Evolutionary conservation across 441 rosid genomes (phyloP).

Genomic region (Syzygium syzygioides): DNA sequence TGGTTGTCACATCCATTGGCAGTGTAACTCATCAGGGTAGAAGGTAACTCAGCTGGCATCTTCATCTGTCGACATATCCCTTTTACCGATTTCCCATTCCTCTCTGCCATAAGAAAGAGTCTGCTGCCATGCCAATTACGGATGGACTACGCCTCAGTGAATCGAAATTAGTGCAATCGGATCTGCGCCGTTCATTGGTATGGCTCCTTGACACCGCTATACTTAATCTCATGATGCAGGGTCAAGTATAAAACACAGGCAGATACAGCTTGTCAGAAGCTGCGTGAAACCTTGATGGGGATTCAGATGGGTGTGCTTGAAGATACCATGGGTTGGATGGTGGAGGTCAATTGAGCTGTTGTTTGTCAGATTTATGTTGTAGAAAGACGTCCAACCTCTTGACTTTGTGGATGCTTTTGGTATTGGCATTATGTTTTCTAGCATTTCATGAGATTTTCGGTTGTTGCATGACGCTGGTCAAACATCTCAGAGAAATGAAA

Average conservation of each 20-base stretch:
- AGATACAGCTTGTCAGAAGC: background rate
- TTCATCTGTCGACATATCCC: background rate
- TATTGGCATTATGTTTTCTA: background rate
- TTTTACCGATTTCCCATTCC: background rate
- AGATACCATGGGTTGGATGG: constrained; percentile 17
- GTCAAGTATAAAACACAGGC: background rate
- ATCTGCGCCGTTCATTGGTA: background rate
- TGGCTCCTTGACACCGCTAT: background rate
- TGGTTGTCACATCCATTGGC: constrained; percentile 14
- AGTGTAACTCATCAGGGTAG: constrained; percentile 6
- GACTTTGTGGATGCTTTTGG: background rate
- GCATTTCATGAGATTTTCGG: background rate
- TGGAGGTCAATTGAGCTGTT: background rate
- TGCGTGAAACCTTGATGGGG: background rate
- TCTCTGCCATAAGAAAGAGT: background rate
- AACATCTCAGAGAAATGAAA: background rate
- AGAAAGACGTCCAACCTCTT: background rate
- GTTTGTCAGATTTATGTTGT: background rate
- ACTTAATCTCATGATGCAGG: background rate
- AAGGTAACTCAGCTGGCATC: background rate
- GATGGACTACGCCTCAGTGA: background rate
- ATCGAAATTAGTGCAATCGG: background rate
- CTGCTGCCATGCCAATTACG: background rate
- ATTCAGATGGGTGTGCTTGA: constrained; percentile 10
- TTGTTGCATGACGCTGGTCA: background rate